Percentiles rank a stretch among this genome's conserved stretches.
Evolutionary conservation across 768 basidiomycete genomes (phyloP).

Genomic region (Boletus sp.): DNA sequence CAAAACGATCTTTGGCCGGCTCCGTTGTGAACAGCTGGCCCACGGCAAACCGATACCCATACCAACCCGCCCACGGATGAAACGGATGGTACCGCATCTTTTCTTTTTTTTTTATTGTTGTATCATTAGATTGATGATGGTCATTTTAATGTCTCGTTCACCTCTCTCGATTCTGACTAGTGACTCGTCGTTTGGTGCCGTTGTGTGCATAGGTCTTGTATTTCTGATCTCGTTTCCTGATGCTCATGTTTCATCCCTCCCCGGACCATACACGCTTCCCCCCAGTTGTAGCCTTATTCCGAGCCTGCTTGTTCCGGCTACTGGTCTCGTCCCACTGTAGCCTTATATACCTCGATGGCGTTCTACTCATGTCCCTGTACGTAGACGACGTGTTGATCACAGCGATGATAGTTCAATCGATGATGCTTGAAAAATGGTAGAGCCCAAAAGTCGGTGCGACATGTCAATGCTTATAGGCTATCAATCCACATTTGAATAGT

Average conservation of each 20-base stretch:
- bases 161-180: not conserved
- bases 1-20: not conserved
- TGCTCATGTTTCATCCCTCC: not conserved
- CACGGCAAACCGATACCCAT: not conserved
- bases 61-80: not conserved
- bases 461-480: not conserved
- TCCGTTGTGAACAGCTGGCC: not conserved
- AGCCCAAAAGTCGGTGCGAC: not conserved
- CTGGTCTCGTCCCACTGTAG: not conserved
- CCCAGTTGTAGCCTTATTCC: not conserved
- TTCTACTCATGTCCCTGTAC: too few relatives aligned
- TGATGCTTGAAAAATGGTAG: not conserved
- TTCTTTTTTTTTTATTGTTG: not conserved
- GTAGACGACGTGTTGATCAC: not conserved
- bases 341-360: not conserved
- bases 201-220: conserved; percentile 1
- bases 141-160: not conserved
- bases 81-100: too few relatives aligned
- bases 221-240: not conserved
- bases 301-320: not conserved
- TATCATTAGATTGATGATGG: not conserved
- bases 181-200: not conserved
- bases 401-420: not conserved
- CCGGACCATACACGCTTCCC: not conserved
- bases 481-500: not conserved